phyloP scores from a whole-genome alignment of 768 basidiomycete species.

The Boletus eberwhitei region DNA sequence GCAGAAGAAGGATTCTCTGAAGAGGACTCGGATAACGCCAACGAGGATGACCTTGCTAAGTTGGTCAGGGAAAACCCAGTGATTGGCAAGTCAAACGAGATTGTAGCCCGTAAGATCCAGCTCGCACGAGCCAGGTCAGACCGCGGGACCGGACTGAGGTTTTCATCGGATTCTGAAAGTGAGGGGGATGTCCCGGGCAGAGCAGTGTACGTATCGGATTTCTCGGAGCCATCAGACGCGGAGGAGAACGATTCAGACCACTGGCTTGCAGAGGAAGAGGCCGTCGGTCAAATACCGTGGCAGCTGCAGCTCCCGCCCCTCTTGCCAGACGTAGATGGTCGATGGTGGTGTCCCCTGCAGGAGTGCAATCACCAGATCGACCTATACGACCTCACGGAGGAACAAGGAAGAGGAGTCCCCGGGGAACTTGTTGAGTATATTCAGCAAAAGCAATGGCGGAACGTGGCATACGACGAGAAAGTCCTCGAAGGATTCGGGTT shows the following conservation, averaged over 20 bases:
- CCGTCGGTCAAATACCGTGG: slow-evolving; percentile 34
- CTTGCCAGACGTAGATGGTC: slow-evolving; percentile 41
- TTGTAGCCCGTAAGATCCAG: slow-evolving; percentile 21
- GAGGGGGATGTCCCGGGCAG: slow-evolving; percentile 13
- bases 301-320: slow-evolving; percentile 36
- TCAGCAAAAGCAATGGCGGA: slow-evolving; percentile 34
- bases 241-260: slow-evolving; percentile 39
- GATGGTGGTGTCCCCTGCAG: slow-evolving; percentile 50
- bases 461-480: slow-evolving; percentile 29
- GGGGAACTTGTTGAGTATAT: slow-evolving; percentile 23
- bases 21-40: not conserved
- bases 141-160: not conserved
- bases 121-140: slow-evolving; percentile 8
- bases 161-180: slow-evolving; percentile 21
- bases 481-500: slow-evolving; percentile 22
- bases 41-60: not conserved
- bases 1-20: slow-evolving; percentile 1
- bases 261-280: slow-evolving; percentile 14
- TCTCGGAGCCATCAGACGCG: slow-evolving; percentile 49
- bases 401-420: slow-evolving; percentile 29
- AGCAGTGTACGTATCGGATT: slow-evolving; percentile 52
- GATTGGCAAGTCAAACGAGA: slow-evolving; percentile 23
- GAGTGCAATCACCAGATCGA: slow-evolving; percentile 46
- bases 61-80: slow-evolving; percentile 26
- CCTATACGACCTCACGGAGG: slow-evolving; percentile 39